Base-by-base conservation (phyloP, 208 protist genomes). In the Endotrypanum monterogeii region DNA sequence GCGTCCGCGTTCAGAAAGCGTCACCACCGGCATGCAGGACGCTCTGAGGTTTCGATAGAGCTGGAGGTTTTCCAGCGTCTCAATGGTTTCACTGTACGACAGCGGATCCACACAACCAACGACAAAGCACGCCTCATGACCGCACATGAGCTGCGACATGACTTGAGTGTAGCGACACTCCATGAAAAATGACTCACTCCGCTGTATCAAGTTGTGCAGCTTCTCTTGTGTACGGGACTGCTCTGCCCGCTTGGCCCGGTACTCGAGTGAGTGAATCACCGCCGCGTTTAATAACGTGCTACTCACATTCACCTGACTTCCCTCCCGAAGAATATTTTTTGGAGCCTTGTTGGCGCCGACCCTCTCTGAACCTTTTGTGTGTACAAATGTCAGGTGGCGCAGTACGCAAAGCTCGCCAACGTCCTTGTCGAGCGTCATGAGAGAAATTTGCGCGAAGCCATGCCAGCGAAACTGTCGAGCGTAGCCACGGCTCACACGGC, bases 111-210 rank as follows among this genome's bases (percentile, higher is more conserved):
- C 87, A 62, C 87, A 94, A 70, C 89, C 91, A 61, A 98, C 68
- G n/a, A 98, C 77, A 78, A 96, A 95, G 25, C 80, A 96, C 3
- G 90, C 94, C 77, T 95, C 91, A 63, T 90, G 83, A 20, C 94
- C 94, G 75, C 84, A 91, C 37, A 98, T 81, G 57, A 94, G 82
- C 75, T 96, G 90, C 48, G 94, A 89, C 90, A 98, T 94, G 18
- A 98, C 73, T 71, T 94, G 89, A 32, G 94, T 95, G 82, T 96
- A 94, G 50, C 92, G 85, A 74, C 91, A 96, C 78, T 95, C 91
- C 92, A 95, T 96, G 66, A 98, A 98, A 74, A 98, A 94, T 8
- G 90, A 94, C 78, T 96, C 82, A 79, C 89, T 95, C 46, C 80
- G 78, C n/a, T 82, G 70, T 66, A 96, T 91, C 62, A 98, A 83